These are phyloP conservation scores for Schoenoplectus tabernaemontani DNA, from an alignment of 202 grass and related monocot species.

Conservation along the genomic window DNA sequence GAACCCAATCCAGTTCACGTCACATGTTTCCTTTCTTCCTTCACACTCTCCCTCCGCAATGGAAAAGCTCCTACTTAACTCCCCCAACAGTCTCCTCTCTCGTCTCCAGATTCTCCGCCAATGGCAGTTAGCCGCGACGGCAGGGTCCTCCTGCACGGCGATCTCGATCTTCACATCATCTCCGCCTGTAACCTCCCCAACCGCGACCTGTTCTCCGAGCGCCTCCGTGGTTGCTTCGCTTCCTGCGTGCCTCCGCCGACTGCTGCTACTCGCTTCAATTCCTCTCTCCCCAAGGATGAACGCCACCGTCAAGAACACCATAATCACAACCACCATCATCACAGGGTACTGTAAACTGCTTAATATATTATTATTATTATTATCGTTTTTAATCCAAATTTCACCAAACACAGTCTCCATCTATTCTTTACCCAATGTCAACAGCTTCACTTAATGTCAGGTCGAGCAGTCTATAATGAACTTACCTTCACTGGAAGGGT, in stretches of 20 bases:
- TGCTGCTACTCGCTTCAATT: neutral
- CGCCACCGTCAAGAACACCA: neutral
- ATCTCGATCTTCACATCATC: constrained; percentile 56
- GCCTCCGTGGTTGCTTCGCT: constrained; percentile 40
- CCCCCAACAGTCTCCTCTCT: neutral
- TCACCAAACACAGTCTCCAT: no score
- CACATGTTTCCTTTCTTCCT: neutral
- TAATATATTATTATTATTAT: neutral
- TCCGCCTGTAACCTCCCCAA: constrained; percentile 58
- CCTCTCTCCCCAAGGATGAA: neutral
- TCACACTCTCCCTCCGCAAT: neutral
- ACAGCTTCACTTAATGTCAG: neutral
- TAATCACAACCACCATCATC: neutral
- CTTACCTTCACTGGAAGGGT: neutral
- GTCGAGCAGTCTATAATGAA: no score
- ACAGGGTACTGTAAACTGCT: neutral
- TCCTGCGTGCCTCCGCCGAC: constrained; percentile 32
- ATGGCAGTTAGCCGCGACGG: neutral
- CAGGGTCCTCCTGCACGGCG: constrained; percentile 47
- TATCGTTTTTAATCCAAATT: no score
- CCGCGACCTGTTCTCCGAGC: constrained; percentile 57
- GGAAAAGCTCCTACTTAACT: neutral
- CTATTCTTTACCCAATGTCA: no score
- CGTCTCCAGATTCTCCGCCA: neutral
- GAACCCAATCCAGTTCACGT: neutral